Conservation (phyloP, 345 rosid species). For the Hevea brasiliensis region DNA sequence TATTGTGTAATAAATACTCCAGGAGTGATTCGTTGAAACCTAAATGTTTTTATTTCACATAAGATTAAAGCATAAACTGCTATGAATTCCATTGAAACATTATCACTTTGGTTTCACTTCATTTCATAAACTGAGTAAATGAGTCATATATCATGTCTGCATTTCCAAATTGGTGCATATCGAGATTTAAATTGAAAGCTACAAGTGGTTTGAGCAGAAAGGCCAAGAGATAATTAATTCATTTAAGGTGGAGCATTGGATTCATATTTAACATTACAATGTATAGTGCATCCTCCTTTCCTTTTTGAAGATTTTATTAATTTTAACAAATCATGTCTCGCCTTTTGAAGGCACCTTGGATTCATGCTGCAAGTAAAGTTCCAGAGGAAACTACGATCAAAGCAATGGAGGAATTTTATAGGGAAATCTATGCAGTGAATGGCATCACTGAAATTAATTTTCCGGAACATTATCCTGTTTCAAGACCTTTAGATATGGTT, state of each 20-base stretch:
- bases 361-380: constrained; percentile 87
- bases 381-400: constrained; percentile 84
- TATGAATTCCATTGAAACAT: neutral
- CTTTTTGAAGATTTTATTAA: neutral
- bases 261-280: neutral
- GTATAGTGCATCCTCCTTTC: neutral
- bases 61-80: neutral
- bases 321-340: neutral
- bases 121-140: neutral
- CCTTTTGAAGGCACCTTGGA: constrained; percentile 73
- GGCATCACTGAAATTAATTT: constrained; percentile 64
- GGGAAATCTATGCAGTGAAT: constrained; percentile 68
- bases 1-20: no score
- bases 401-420: constrained; percentile 88
- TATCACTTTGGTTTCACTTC: neutral
- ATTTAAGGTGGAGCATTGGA: neutral
- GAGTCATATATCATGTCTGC: neutral
- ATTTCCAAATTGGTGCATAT: neutral
- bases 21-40: neutral
- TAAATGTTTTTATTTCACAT: neutral
- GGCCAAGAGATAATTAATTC: neutral
- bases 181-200: neutral
- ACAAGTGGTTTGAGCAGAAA: neutral
- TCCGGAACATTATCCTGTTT: constrained; percentile 76
- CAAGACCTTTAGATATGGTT: constrained; percentile 68